Evolutionary conservation across 805 yeast species (phyloP).

Genomic region (Metschnikowia corniflorae): DNA sequence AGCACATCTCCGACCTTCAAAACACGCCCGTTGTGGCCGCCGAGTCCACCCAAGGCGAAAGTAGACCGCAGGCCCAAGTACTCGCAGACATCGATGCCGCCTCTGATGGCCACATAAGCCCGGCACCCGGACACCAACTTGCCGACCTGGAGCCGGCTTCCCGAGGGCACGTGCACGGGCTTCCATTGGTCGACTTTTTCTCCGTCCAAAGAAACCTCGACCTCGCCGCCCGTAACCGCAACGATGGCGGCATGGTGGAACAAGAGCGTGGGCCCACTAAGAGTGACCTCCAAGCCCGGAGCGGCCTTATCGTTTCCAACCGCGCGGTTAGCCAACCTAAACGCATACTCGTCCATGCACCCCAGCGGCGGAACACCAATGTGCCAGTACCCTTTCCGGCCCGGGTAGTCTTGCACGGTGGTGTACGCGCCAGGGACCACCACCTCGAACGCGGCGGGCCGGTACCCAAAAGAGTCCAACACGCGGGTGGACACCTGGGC

Average conservation of each 20-base stretch:
- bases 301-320: constrained; percentile 83
- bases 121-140: constrained; percentile 82
- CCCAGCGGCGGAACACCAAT: constrained; percentile 98
- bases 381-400: constrained; percentile 82
- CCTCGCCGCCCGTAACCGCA: constrained; percentile 85
- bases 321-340: constrained; percentile 82
- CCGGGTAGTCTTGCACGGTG: constrained; percentile 94
- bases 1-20: constrained; percentile 90
- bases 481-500: constrained; percentile 87
- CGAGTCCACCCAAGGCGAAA: constrained; percentile 88
- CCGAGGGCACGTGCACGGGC: constrained; percentile 68
- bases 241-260: constrained; percentile 80
- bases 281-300: constrained; percentile 88
- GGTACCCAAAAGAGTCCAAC: constrained; percentile 74
- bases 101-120: constrained; percentile 83
- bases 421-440: constrained; percentile 91
- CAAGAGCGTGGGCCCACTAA: constrained; percentile 78
- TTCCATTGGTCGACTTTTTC: constrained; percentile 56
- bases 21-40: constrained; percentile 92
- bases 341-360: constrained; percentile 93
- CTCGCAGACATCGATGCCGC: constrained; percentile 91
- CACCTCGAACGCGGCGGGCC: constrained; percentile 82
- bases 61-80: constrained; percentile 96
- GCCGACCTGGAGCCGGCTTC: constrained; percentile 78
- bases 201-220: constrained; percentile 64